These are phyloP conservation scores for Ceratocystis cacaofunesta DNA, from an alignment of 2,329 filamentous ascomycete genomes.

Conservation along the genomic window DNA sequence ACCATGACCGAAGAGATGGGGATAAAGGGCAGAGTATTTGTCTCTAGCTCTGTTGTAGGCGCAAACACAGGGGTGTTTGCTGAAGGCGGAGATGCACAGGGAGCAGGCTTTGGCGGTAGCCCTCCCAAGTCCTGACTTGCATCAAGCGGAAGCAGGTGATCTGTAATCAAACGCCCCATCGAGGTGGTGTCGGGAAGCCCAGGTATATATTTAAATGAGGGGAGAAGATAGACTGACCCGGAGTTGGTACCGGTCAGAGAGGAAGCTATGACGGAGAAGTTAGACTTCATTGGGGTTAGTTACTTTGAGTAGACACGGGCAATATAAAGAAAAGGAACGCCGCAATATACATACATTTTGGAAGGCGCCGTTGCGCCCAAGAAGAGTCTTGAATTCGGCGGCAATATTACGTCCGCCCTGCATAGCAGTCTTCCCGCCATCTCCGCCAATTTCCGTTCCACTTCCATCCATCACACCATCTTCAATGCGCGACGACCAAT, in stretches of 20 bases:
- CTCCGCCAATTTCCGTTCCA: background rate
- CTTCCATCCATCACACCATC: conserved; percentile 27
- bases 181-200: conserved; percentile 49
- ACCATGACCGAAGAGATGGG: conserved; percentile 54
- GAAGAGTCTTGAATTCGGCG: conserved; percentile 54
- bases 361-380: conserved; percentile 51
- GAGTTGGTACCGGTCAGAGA: conserved; percentile 47
- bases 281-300: conserved; percentile 48
- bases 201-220: conserved; percentile 68
- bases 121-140: background rate
- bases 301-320: background rate
- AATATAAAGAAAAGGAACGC: background rate
- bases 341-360: conserved; percentile 41
- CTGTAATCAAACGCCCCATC: conserved; percentile 27
- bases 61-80: conserved; percentile 23
- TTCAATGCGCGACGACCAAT: conserved; percentile 77
- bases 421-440: background rate
- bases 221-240: conserved; percentile 51
- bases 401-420: conserved; percentile 37
- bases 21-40: conserved; percentile 29
- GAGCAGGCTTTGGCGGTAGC: too few relatives aligned
- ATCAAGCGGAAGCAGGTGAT: conserved; percentile 8
- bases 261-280: conserved; percentile 61
- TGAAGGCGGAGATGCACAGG: background rate
- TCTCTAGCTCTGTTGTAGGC: conserved; percentile 37